Evolutionary conservation across 2,329 filamentous ascomycete species (phyloP).

Genomic region (Fusarium hainanense): DNA sequence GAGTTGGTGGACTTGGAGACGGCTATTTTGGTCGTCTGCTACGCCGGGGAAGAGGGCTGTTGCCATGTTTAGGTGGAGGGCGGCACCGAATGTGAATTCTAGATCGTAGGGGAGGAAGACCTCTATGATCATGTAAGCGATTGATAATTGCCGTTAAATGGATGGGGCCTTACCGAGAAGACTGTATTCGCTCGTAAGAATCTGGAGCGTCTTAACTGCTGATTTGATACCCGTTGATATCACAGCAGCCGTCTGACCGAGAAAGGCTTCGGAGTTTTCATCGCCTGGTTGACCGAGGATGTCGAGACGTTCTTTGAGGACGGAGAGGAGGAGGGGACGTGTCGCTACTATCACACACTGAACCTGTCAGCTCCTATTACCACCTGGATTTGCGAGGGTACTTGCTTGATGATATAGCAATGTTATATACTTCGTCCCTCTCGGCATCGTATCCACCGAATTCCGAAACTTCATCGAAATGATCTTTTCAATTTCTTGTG

Average conservation of each 20-base stretch:
- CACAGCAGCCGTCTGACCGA: slow-evolving; percentile 49
- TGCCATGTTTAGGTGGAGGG: slow-evolving; percentile 52
- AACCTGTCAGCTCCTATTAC: fast-evolving
- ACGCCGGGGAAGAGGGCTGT: slow-evolving; percentile 50
- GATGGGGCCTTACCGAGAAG: slow-evolving; percentile 49
- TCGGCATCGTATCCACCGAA: slow-evolving; percentile 51
- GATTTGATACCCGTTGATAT: slow-evolving; percentile 57
- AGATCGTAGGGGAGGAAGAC: slow-evolving; percentile 54
- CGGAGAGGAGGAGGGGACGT: slow-evolving; percentile 52
- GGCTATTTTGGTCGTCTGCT: slow-evolving; percentile 41
- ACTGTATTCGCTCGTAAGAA: slow-evolving; percentile 51
- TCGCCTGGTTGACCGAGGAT: slow-evolving; percentile 37
- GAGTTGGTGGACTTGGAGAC: slow-evolving; percentile 43
- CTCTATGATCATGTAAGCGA: slow-evolving; percentile 42
- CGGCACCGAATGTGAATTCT: slow-evolving; percentile 52
- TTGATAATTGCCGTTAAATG: no score
- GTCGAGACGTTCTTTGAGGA: slow-evolving; percentile 52
- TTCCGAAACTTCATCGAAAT: slow-evolving; percentile 50
- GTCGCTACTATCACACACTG: slow-evolving; percentile 56
- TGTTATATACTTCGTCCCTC: slow-evolving; percentile 52
- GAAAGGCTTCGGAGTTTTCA: slow-evolving; percentile 50
- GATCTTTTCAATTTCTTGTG: slow-evolving; percentile 54
- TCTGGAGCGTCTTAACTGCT: slow-evolving; percentile 53
- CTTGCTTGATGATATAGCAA: slow-evolving; percentile 54
- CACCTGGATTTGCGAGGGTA: fast-evolving